phyloP scores from a whole-genome alignment of 208 protist species.

The Trypanosoma vivax region DNA sequence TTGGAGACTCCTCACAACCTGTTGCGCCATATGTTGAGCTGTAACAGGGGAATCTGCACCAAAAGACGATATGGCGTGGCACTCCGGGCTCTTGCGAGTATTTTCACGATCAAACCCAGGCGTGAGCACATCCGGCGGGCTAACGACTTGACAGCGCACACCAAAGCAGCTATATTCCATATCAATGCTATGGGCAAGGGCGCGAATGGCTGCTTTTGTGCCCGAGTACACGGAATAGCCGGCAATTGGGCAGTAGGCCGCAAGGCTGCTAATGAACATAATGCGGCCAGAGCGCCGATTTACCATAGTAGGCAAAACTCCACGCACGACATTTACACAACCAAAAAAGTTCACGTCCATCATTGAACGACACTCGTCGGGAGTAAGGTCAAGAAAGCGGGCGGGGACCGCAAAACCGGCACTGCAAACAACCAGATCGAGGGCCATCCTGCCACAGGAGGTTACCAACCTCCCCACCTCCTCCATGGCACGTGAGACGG shows the following conservation, averaged over 20 bases:
- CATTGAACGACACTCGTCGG: slow-evolving; percentile 47
- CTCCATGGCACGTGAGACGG: slow-evolving; percentile 26
- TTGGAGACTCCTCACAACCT: slow-evolving; percentile 49
- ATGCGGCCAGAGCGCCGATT: slow-evolving; percentile 42
- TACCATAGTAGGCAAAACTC: slow-evolving; percentile 74
- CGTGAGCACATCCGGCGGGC: slow-evolving; percentile 81
- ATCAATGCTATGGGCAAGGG: slow-evolving; percentile 78
- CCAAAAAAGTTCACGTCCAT: slow-evolving; percentile 91
- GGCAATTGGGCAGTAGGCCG: slow-evolving; percentile 61
- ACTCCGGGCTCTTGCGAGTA: slow-evolving; percentile 78
- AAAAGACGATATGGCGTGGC: slow-evolving; percentile 63
- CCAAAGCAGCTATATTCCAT: slow-evolving; percentile 79
- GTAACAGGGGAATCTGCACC: slow-evolving; percentile 54
- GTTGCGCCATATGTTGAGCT: slow-evolving; percentile 39
- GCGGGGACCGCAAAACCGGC: slow-evolving; percentile 76
- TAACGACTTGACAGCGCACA: slow-evolving; percentile 77
- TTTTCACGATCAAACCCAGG: slow-evolving; percentile 79
- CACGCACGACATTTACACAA: slow-evolving; percentile 56
- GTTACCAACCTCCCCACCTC: slow-evolving; percentile 12
- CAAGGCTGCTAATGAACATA: slow-evolving; percentile 76
- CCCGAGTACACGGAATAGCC: slow-evolving; percentile 83
- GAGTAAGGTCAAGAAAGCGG: slow-evolving; percentile 69
- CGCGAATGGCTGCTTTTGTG: slow-evolving; percentile 82
- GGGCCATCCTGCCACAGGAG: slow-evolving; percentile 10
- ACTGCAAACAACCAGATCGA: slow-evolving; percentile 80